These are phyloP conservation scores for Globisporangium cylindrosporum DNA, from an alignment of 352 stramenopile species.

Conservation along the genomic window DNA sequence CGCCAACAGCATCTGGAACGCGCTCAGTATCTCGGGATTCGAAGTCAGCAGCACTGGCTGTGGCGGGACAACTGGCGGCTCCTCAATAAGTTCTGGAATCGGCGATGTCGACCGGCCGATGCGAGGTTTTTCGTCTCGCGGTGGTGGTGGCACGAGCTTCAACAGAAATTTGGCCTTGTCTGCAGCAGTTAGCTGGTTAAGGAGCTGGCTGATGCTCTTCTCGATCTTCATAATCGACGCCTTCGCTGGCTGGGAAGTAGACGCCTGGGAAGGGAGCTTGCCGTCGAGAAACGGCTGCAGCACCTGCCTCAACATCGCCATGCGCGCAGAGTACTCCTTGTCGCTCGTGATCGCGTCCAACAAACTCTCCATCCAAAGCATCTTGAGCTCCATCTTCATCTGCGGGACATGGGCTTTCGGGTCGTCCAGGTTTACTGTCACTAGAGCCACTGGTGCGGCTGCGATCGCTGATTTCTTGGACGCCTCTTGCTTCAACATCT, in stretches of 20 bases:
- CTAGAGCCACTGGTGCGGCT: constrained; percentile 1
- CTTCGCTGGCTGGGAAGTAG: not conserved
- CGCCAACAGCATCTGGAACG: constrained; percentile 37
- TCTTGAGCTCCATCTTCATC: constrained; percentile 58
- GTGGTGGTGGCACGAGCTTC: constrained; percentile 16
- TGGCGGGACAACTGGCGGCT: not conserved
- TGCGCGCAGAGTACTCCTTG: constrained; percentile 39
- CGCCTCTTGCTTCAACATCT: constrained; percentile 17
- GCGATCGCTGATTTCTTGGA: constrained; percentile 8
- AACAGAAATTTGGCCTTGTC: constrained; percentile 31
- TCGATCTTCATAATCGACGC: not conserved
- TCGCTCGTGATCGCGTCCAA: constrained; percentile 38
- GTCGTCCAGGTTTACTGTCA: constrained; percentile 28
- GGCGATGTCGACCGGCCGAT: constrained; percentile 37
- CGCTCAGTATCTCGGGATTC: constrained; percentile 26
- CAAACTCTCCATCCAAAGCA: constrained; percentile 58
- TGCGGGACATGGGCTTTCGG: constrained; percentile 23
- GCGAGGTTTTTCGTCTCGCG: constrained; percentile 2
- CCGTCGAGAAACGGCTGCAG: constrained; percentile 49
- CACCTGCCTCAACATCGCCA: constrained; percentile 45
- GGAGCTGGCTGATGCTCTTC: constrained; percentile 22
- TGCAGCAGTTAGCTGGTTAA: constrained; percentile 25
- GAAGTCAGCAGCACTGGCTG: constrained; percentile 11
- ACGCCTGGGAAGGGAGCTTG: constrained; percentile 16
- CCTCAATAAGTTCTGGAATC: constrained; percentile 24